A percentile compares a stretch with the other conserved stretches of the same genome.
Evolutionary conservation across 495 filamentous ascomycete genomes (phyloP).

Genomic region (Tuber microsphaerosporum): DNA sequence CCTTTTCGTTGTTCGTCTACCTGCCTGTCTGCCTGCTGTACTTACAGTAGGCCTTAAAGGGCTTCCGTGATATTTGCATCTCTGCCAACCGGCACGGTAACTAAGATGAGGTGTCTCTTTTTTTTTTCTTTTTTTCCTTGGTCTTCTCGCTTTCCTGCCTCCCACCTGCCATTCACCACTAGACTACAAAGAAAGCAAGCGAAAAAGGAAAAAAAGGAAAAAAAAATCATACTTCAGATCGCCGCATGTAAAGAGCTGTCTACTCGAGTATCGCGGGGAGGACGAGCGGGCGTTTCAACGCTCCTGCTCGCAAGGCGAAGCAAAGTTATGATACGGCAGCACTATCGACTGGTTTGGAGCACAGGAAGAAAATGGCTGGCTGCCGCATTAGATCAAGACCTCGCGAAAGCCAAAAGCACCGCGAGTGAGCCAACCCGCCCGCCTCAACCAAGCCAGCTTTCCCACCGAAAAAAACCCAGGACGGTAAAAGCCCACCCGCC

Average conservation of each 20-base stretch:
- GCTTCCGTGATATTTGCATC: conserved; percentile 1
- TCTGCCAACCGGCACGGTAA: background rate
- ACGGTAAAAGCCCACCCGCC: background rate
- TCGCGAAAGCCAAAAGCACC: background rate
- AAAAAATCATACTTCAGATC: background rate
- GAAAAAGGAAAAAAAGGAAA: background rate
- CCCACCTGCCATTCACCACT: background rate
- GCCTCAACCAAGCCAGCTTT: background rate
- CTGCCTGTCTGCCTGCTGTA: background rate
- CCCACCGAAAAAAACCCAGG: background rate
- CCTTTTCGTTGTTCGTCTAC: conserved; percentile 14
- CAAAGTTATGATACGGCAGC: background rate
- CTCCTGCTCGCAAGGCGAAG: background rate
- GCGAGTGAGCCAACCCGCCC: background rate
- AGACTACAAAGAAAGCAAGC: background rate
- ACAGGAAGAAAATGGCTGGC: background rate
- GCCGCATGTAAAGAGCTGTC: conserved; percentile 1
- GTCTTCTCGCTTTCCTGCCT: background rate
- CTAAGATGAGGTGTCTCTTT: conserved; percentile 3
- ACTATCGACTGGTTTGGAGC: background rate
- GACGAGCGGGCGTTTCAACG: background rate
- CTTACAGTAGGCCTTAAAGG: background rate
- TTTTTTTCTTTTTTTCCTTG: background rate
- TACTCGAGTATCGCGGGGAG: background rate
- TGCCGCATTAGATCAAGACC: background rate